These are phyloP conservation scores for Platismatia glauca DNA, from an alignment of 495 filamentous ascomycete species.

Conservation along the genomic window DNA sequence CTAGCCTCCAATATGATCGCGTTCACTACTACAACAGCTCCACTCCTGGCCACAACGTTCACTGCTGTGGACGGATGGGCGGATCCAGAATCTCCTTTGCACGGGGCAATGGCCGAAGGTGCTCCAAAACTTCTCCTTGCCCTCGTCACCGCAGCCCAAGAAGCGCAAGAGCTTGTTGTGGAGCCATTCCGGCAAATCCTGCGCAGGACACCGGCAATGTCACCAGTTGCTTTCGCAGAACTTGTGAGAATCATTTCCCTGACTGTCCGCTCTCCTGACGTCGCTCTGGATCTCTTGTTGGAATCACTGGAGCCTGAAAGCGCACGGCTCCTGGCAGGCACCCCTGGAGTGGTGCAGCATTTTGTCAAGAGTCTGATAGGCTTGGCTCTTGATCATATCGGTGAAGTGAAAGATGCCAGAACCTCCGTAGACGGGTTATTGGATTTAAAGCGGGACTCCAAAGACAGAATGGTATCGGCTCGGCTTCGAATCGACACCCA, in stretches of 20 bases:
- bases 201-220: constrained; percentile 7
- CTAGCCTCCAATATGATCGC: constrained; percentile 10
- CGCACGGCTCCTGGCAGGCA: constrained; percentile 30
- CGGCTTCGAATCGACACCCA: no score
- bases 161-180: constrained; percentile 24
- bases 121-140: no score
- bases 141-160: no score
- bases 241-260: constrained; percentile 37
- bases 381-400: constrained; percentile 43
- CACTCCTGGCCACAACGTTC: no score
- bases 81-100: no score
- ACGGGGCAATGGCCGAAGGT: no score
- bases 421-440: no score
- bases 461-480: no score
- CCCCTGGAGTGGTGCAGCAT: constrained; percentile 26
- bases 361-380: constrained; percentile 35
- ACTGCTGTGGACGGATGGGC: no score
- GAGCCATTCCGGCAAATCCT: constrained; percentile 34
- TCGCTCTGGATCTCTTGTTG: constrained; percentile 39
- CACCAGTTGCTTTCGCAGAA: neutral
- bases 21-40: no score
- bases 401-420: constrained; percentile 30
- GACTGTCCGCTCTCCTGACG: constrained; percentile 32
- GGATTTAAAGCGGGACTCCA: no score
- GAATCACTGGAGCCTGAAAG: constrained; percentile 35